phyloP scores from a whole-genome alignment of 805 yeast genomes.

The Scheffersomyces amazonensis region DNA sequence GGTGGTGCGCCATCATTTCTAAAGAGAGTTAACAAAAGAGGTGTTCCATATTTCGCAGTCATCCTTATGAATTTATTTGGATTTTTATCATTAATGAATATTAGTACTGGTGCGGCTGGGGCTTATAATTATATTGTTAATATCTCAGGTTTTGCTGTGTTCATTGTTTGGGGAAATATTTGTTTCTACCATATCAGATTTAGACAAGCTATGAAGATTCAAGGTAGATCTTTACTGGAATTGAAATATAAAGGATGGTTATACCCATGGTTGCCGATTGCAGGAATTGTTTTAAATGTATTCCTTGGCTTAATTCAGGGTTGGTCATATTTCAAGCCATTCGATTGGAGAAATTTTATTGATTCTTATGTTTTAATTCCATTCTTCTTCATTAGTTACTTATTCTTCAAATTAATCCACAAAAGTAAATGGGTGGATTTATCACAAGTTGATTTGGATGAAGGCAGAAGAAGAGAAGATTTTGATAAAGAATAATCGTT shows the following conservation, averaged over 20 bases:
- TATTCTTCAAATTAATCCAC: constrained; percentile 36
- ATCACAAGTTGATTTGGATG: constrained; percentile 47
- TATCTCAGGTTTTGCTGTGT: constrained; percentile 64
- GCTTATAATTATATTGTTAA: constrained; percentile 63
- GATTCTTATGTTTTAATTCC: constrained; percentile 67
- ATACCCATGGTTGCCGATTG: constrained; percentile 50
- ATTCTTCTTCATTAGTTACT: constrained; percentile 43
- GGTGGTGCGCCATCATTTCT: constrained; percentile 59
- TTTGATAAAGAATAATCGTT: no score
- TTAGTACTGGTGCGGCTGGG: constrained; percentile 55
- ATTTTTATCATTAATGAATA: constrained; percentile 51
- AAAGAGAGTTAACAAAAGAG: constrained; percentile 49
- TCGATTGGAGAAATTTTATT: constrained; percentile 40
- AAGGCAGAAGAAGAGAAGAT: constrained; percentile 49
- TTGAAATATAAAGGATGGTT: constrained; percentile 37
- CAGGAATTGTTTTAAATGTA: constrained; percentile 48
- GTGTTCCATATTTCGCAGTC: constrained; percentile 65
- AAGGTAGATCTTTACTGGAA: constrained; percentile 31
- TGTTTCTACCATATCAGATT: constrained; percentile 56
- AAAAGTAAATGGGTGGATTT: constrained; percentile 41
- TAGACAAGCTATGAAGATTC: constrained; percentile 41
- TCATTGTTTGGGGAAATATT: constrained; percentile 65
- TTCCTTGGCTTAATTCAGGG: constrained; percentile 63
- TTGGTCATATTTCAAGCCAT: constrained; percentile 62
- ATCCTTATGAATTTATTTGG: constrained; percentile 54